These are phyloP conservation scores for Naganishia cerealis DNA, from an alignment of 1,284 basidiomycete species.

Conservation along the genomic window DNA sequence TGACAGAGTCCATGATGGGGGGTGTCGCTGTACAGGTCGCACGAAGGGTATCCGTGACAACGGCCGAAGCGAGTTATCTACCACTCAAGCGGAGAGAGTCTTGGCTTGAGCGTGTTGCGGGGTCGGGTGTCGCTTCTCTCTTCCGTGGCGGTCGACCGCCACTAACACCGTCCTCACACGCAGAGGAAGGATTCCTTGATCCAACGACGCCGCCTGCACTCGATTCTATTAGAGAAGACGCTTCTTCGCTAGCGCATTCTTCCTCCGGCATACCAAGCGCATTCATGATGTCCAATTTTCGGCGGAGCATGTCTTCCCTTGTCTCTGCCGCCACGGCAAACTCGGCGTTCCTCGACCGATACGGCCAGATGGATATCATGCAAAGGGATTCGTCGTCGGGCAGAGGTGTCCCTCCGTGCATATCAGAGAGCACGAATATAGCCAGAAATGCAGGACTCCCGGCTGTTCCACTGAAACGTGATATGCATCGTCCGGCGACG, in stretches of 20 bases:
- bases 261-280: not conserved
- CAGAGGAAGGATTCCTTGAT: conserved; percentile 42
- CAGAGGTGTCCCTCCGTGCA: not conserved
- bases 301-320: conserved; percentile 23
- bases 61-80: conserved; percentile 35
- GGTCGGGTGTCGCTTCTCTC: not conserved
- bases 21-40: conserved; percentile 37
- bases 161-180: not conserved
- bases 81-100: conserved; percentile 43
- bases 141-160: conserved; percentile 6
- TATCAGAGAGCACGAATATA: not conserved
- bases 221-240: conserved; percentile 40
- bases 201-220: conserved; percentile 45
- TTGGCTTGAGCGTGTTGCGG: conserved; percentile 45
- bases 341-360: conserved; percentile 13
- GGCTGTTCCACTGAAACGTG: conserved; percentile 1
- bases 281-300: conserved; percentile 5
- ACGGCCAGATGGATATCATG: conserved; percentile 24
- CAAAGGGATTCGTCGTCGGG: conserved; percentile 19
- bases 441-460: not conserved
- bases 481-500: conserved; percentile 20
- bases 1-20: conserved; percentile 26
- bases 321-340: conserved; percentile 20
- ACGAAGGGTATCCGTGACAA: conserved; percentile 37
- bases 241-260: not conserved